Evolutionary conservation across 1,139 yeast species (phyloP).

Genomic region (Scheffersomyces quercinus): DNA sequence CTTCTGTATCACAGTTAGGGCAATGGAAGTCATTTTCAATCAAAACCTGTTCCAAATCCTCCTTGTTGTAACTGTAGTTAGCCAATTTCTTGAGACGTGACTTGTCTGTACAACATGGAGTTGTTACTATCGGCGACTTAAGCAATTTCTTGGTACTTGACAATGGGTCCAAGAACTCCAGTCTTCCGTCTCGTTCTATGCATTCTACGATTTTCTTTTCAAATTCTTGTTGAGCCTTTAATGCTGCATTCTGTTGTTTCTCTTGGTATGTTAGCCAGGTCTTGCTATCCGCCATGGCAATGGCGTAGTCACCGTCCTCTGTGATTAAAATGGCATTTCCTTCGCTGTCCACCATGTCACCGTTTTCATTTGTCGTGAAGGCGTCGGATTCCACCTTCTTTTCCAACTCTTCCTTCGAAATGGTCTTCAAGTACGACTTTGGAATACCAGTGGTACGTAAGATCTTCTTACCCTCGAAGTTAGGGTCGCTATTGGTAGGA

Average conservation of each 20-base stretch:
- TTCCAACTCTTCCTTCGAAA: constrained; percentile 49
- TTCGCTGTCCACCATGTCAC: constrained; percentile 56
- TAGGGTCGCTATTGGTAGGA: constrained; percentile 91
- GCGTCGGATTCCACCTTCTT: constrained; percentile 58
- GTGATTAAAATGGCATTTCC: constrained; percentile 81
- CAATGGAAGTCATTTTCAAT: constrained; percentile 87
- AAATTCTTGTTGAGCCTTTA: constrained; percentile 49
- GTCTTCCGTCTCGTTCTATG: constrained; percentile 44
- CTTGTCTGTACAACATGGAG: constrained; percentile 73
- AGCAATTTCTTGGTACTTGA: constrained; percentile 65
- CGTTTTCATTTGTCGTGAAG: constrained; percentile 43
- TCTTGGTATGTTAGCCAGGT: constrained; percentile 90
- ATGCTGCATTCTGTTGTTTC: constrained; percentile 53
- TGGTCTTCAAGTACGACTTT: constrained; percentile 82
- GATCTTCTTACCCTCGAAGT: constrained; percentile 88
- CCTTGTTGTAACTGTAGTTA: constrained; percentile 41
- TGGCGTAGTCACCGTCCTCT: constrained; percentile 93
- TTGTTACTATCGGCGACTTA: constrained; percentile 69
- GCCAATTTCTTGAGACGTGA: constrained; percentile 55
- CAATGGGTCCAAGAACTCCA: constrained; percentile 56
- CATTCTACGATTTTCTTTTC: constrained; percentile 35
- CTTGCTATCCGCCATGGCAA: constrained; percentile 89
- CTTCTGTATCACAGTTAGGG: constrained; percentile 79
- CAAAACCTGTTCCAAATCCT: constrained; percentile 63
- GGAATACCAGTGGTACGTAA: constrained; percentile 98